These are phyloP conservation scores for Wickerhamiella slavikovae DNA, from an alignment of 805 yeast genomes.

Conservation along the genomic window DNA sequence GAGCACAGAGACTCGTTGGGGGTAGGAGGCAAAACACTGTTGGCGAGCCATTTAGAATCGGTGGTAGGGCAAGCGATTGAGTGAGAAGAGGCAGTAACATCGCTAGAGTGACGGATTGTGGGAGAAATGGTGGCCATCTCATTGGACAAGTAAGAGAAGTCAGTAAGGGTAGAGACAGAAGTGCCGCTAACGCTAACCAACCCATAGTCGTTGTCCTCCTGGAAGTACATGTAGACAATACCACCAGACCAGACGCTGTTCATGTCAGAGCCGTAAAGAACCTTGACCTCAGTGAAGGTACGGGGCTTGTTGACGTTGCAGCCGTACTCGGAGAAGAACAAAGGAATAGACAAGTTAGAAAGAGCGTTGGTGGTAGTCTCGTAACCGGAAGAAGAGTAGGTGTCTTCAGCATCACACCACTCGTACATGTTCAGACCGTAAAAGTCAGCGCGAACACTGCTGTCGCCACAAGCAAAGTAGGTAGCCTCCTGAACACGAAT, in stretches of 20 bases:
- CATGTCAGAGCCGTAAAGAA: slow-evolving; percentile 50
- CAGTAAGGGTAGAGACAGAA: slow-evolving; percentile 36
- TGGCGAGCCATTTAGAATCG: slow-evolving; percentile 39
- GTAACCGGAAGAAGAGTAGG: slow-evolving; percentile 46
- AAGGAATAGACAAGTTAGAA: slow-evolving; percentile 51
- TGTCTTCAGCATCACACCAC: slow-evolving; percentile 53
- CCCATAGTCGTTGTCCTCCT: slow-evolving; percentile 70
- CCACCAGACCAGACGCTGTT: slow-evolving; percentile 90
- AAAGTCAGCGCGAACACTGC: slow-evolving; percentile 38
- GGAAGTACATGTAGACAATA: slow-evolving; percentile 76
- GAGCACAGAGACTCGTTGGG: slow-evolving; percentile 48
- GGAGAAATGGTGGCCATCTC: slow-evolving; percentile 36
- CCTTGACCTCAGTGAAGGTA: slow-evolving; percentile 50
- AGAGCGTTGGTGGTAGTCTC: slow-evolving; percentile 51
- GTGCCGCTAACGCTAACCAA: slow-evolving; percentile 36
- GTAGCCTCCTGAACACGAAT: slow-evolving; percentile 65
- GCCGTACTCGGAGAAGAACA: slow-evolving; percentile 78
- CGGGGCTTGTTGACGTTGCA: slow-evolving; percentile 62
- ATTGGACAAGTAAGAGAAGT: slow-evolving; percentile 34
- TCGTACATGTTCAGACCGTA: slow-evolving; percentile 77
- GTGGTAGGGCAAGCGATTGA: slow-evolving; percentile 28
- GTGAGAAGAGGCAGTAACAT: slow-evolving; percentile 20
- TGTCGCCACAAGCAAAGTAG: slow-evolving; percentile 66
- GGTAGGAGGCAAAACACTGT: slow-evolving; percentile 53
- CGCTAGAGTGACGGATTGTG: slow-evolving; percentile 21